Conservation (phyloP, 106 monocot genomes). For the Vanilla planifolia region DNA sequence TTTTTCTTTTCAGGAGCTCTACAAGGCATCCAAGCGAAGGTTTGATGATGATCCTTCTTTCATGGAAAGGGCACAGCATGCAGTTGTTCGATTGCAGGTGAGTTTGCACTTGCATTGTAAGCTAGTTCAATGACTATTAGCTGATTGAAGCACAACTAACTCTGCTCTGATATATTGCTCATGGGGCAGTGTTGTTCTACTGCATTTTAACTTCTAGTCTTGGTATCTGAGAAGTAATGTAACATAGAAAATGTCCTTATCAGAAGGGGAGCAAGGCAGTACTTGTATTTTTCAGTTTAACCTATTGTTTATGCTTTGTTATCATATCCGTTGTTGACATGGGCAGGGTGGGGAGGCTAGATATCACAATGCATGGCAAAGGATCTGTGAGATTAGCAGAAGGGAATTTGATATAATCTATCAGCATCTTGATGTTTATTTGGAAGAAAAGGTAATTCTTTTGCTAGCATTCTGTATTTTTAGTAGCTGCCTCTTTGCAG, state of each 20-base stretch:
- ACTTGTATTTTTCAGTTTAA: neutral
- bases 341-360: conserved; percentile 34
- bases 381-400: conserved; percentile 66
- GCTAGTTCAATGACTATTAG: neutral
- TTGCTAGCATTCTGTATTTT: neutral
- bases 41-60: conserved; percentile 44
- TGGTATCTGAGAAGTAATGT: neutral
- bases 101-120: neutral
- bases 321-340: conserved; percentile 1
- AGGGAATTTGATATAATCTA: conserved; percentile 51
- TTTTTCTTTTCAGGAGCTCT: conserved; percentile 30
- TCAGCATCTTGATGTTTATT: conserved; percentile 40
- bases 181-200: neutral
- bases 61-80: conserved; percentile 36
- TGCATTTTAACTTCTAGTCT: neutral
- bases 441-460: conserved; percentile 49
- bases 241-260: too few species aligned
- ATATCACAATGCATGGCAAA: conserved; percentile 53
- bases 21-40: conserved; percentile 45
- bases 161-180: neutral
- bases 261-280: neutral
- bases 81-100: conserved; percentile 46
- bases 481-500: neutral
- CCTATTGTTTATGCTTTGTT: neutral
- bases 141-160: neutral